These are phyloP conservation scores for Hypoxylon sp. DNA, from an alignment of 2,329 filamentous ascomycete genomes.

Conservation along the genomic window DNA sequence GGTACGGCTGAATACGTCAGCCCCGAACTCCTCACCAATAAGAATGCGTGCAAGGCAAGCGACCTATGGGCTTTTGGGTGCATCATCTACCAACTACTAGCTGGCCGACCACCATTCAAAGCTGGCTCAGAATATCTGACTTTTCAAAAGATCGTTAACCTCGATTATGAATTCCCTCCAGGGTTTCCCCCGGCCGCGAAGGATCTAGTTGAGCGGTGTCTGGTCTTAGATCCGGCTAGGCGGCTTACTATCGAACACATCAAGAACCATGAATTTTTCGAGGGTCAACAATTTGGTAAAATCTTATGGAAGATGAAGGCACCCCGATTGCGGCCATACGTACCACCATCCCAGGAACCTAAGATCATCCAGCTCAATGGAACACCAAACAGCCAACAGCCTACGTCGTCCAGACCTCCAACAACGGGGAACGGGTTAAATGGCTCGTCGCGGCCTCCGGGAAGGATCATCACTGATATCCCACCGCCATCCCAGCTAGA, in stretches of 20 bases:
- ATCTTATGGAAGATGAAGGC: constrained; percentile 91
- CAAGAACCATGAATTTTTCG: constrained; percentile 96
- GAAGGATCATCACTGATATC: constrained; percentile 91
- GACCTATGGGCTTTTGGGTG: constrained; percentile 99
- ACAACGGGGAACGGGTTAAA: constrained; percentile 60
- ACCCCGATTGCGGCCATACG: constrained; percentile 86
- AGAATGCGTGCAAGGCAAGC: constrained; percentile 97
- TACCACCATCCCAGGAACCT: constrained; percentile 81
- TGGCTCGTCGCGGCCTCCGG: constrained; percentile 72
- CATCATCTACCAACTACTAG: constrained; percentile 95
- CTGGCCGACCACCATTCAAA: constrained; percentile 98
- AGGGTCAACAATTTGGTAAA: constrained; percentile 87
- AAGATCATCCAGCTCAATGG: constrained; percentile 81
- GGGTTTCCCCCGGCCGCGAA: constrained; percentile 89
- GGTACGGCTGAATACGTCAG: constrained; percentile 99
- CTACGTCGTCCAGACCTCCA: constrained; percentile 50
- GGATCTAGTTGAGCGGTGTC: constrained; percentile 89
- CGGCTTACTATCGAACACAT: constrained; percentile 95
- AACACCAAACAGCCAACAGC: constrained; percentile 55
- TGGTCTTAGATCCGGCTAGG: constrained; percentile 88
- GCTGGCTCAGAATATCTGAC: constrained; percentile 95
- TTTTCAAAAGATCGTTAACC: constrained; percentile 95
- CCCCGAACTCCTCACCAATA: constrained; percentile 95
- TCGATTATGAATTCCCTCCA: constrained; percentile 93
- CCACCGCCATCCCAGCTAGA: constrained; percentile 97